Evolutionary conservation across 176 grass and related monocot genomes (phyloP), one percentile per base, ranked within the genome.

Genomic region (Bothriochloa decipiens): DNA sequence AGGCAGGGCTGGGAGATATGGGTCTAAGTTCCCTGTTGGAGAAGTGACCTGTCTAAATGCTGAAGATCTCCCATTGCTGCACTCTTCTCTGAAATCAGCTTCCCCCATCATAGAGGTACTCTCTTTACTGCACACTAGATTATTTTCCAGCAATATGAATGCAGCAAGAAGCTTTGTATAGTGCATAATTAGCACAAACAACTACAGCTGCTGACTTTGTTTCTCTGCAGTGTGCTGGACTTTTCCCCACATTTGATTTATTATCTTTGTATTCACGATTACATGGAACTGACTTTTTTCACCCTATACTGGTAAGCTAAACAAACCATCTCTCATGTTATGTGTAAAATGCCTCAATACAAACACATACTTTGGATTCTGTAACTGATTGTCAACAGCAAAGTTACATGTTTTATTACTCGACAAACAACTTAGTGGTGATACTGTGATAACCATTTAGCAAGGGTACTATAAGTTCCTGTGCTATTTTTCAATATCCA

Each of bases 1-100:
- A 98, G 96, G 96, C 49, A 92, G 96, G 69, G 96, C 96, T 87
- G 93, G 96, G 60, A 95, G 96, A 91, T 98, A 95, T 95, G 96
- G 96, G 45, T 98, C 96, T 84, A 95, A 93, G 85, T 98, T 93
- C 81, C 89, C 96, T 72, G 79, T 86, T 92, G 96, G 96, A 28
- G 93, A 98, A 93, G 93, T 98, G 80, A 98, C 91, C 25, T 95
- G 91, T 72, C 16, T 98, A 68, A 3, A 76, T 37, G 77, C 75
- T 87, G 75, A 65, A 70, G 93, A 98, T 85, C 91, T 98, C 60
- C 93, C 93, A 81, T 93, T 95, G 80, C 87, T 98, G 41, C 93
- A 95, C 89, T 98, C 87, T 28, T 87, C 96, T 83, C 64, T 98
- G 61, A 63, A 85, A 80, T 94, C 89, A 79, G 60, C 93, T 90